Conservation (phyloP, 306 rosid genomes). For the Prosopis cineraria region DNA sequence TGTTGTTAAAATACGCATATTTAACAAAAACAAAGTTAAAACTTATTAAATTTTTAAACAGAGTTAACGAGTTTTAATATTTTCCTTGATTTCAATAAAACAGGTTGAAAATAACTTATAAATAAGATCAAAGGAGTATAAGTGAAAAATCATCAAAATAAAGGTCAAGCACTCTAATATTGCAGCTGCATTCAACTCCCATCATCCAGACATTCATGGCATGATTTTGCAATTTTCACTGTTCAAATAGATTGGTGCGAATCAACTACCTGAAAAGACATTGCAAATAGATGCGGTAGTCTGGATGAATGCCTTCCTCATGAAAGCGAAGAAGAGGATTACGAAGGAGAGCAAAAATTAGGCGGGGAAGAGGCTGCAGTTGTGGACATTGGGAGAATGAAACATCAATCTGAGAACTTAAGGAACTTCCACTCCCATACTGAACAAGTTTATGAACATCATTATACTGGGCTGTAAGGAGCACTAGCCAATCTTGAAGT, state of each 20-base stretch:
- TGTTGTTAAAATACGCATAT: too few relatives aligned
- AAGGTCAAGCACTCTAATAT: conserved; percentile 25
- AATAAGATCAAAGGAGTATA: too few relatives aligned
- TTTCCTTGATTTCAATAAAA: too few relatives aligned
- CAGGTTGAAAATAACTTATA: too few relatives aligned
- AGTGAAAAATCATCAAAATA: background rate
- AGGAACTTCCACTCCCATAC: conserved; percentile 65
- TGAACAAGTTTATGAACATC: conserved; percentile 74
- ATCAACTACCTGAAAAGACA: conserved; percentile 84
- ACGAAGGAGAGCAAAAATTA: conserved; percentile 90
- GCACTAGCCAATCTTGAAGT: conserved; percentile 98
- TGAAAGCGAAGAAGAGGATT: conserved; percentile 92
- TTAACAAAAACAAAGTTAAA: too few relatives aligned
- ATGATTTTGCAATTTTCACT: conserved; percentile 20
- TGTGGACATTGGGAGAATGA: conserved; percentile 92
- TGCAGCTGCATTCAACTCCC: conserved; percentile 17
- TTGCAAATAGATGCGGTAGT: conserved; percentile 88
- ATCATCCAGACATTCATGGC: conserved; percentile 1
- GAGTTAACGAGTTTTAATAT: too few relatives aligned
- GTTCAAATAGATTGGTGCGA: conserved; percentile 27
- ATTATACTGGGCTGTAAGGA: conserved; percentile 90
- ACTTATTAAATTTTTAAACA: too few relatives aligned
- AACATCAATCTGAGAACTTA: conserved; percentile 76
- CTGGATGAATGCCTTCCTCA: conserved; percentile 98
- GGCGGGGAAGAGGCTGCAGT: conserved; percentile 79